Evolutionary conservation across 176 grass and related monocot genomes (phyloP).

Genomic region (Bonia amplexicaulis): DNA sequence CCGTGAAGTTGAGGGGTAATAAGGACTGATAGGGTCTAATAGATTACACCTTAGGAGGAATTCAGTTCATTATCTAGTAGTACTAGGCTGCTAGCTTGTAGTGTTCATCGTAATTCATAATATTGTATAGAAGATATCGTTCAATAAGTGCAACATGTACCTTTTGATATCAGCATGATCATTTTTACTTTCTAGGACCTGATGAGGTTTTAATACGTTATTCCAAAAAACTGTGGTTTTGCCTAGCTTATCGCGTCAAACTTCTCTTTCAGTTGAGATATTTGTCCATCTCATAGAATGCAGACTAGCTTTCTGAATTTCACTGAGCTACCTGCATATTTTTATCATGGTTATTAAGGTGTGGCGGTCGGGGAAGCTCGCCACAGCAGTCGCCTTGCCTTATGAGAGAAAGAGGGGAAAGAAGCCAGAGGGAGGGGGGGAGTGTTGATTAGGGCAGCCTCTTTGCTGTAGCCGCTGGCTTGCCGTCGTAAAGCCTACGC

Average conservation of each 20-base stretch:
- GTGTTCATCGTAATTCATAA: not conserved
- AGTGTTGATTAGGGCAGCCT: too few species aligned
- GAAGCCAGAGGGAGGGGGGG: too few species aligned
- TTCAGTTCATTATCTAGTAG: not conserved
- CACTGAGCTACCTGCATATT: not conserved
- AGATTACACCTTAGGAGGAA: not conserved
- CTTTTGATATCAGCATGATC: not conserved
- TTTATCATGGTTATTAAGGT: too few species aligned
- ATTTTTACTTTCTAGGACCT: not conserved
- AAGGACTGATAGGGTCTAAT: not conserved
- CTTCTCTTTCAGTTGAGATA: not conserved
- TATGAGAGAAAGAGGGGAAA: too few species aligned
- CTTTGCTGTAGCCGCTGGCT: too few species aligned
- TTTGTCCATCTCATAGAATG: slow-evolving; percentile 10
- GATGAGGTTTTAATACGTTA: not conserved
- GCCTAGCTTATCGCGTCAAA: not conserved
- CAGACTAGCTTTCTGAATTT: not conserved
- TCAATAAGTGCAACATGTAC: not conserved
- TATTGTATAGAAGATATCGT: not conserved
- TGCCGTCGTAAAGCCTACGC: too few species aligned
- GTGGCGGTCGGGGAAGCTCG: too few species aligned
- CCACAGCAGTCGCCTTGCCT: too few species aligned
- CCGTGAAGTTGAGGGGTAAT: not conserved
- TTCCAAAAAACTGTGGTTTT: not conserved
- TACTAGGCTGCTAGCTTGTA: not conserved